Conservation (phyloP, 768 basidiomycete genomes). For the Panaeolus cyanescens region DNA sequence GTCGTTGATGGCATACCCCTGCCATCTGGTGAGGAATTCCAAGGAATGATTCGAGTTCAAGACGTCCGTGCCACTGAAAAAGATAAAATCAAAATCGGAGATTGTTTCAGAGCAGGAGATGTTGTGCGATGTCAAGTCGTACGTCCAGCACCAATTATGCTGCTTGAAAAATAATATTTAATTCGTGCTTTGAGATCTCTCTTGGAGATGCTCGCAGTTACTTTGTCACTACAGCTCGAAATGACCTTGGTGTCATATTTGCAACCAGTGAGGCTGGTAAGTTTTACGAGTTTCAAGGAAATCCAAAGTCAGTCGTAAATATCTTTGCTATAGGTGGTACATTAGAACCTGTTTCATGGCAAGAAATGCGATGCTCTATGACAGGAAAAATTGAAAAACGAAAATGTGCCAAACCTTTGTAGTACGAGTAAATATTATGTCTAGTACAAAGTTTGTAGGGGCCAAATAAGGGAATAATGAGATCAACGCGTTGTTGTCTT, state of each 20-base stretch:
- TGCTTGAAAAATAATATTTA: background rate
- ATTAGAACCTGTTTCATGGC: slow-evolving; percentile 87
- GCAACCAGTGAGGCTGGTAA: slow-evolving; percentile 85
- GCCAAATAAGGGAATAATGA: slow-evolving; percentile 31
- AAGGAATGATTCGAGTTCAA: slow-evolving; percentile 83
- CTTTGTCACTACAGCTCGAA: slow-evolving; percentile 88
- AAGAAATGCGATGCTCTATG: slow-evolving; percentile 86
- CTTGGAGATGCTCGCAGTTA: slow-evolving; percentile 91
- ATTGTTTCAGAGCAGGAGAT: slow-evolving; percentile 92
- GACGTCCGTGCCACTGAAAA: slow-evolving; percentile 91
- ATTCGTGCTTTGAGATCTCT: slow-evolving; percentile 63
- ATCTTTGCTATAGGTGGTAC: slow-evolving; percentile 56
- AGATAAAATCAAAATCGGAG: slow-evolving; percentile 85
- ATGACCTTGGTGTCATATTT: slow-evolving; percentile 90
- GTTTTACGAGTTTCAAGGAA: slow-evolving; percentile 15
- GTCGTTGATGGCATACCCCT: slow-evolving; percentile 87
- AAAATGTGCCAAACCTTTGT: slow-evolving; percentile 86
- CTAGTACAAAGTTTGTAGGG: slow-evolving; percentile 16
- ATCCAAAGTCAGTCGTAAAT: background rate
- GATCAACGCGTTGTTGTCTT: slow-evolving; percentile 16
- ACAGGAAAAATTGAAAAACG: slow-evolving; percentile 80
- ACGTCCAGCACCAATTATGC: slow-evolving; percentile 27
- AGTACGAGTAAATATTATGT: slow-evolving; percentile 35
- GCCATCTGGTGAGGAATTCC: slow-evolving; percentile 84
- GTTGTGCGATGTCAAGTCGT: slow-evolving; percentile 88